These are phyloP conservation scores for Cupressus sempervirens DNA, from an alignment of 75 land plant genomes.

Conservation along the genomic window DNA sequence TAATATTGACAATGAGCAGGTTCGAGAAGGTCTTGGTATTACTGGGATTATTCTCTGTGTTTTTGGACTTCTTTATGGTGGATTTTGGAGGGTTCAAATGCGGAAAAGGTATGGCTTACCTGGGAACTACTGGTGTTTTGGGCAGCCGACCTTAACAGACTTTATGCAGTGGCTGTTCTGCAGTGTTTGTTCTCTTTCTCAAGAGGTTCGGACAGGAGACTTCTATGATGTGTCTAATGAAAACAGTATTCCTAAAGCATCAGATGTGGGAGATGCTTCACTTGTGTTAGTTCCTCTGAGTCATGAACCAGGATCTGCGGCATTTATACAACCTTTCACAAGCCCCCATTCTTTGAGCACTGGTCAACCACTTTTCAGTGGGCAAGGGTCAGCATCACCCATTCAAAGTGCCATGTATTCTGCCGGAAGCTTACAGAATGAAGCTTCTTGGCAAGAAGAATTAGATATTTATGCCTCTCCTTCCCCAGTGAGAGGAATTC, in stretches of 20 bases:
- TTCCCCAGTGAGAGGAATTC: background rate
- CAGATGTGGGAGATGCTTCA: background rate
- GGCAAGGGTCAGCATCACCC: background rate
- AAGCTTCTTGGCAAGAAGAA: background rate
- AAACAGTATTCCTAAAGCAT: conserved; percentile 29
- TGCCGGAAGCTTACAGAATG: background rate
- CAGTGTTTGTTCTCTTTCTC: conserved; percentile 79
- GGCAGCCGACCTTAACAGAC: conserved; percentile 61
- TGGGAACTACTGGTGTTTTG: conserved; percentile 43
- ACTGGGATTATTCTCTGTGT: conserved; percentile 63
- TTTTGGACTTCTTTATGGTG: conserved; percentile 86
- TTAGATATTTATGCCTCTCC: background rate
- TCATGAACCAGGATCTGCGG: conserved; percentile 10
- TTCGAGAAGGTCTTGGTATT: conserved; percentile 39
- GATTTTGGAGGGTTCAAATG: conserved; percentile 90
- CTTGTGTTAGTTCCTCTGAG: conserved; percentile 1
- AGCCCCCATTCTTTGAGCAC: background rate
- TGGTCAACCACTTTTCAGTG: background rate
- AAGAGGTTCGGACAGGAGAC: conserved; percentile 83
- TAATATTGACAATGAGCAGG: conserved; percentile 56
- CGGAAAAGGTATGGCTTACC: conserved; percentile 75
- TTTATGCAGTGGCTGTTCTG: conserved; percentile 86
- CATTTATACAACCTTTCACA: background rate
- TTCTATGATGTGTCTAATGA: conserved; percentile 59
- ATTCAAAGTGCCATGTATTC: conserved; percentile 2